A percentile compares a stretch with the other conserved stretches of the same genome.
Conservation (phyloP, 768 basidiomycete species). For the Amanita pallidorosea region DNA sequence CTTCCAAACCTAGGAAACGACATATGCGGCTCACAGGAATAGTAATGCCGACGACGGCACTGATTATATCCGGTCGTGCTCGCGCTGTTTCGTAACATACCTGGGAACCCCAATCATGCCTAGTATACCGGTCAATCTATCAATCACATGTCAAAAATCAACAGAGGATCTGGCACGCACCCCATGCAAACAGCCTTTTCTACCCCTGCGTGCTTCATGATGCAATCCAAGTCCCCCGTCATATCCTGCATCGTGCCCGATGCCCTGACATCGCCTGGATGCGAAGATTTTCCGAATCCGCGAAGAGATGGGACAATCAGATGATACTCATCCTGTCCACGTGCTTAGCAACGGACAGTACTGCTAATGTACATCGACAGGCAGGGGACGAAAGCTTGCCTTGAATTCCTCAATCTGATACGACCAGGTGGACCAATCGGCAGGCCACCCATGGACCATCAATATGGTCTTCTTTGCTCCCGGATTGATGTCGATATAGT, state of each 20-base stretch:
- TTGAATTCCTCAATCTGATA: constrained; percentile 60
- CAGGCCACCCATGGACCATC: constrained; percentile 75
- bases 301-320: constrained; percentile 55
- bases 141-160: background rate
- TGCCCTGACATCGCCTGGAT: constrained; percentile 49
- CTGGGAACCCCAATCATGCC: constrained; percentile 71
- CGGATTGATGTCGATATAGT: constrained; percentile 57
- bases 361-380: background rate
- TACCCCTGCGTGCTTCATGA: constrained; percentile 42
- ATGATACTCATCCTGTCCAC: constrained; percentile 44
- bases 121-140: constrained; percentile 11
- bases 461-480: constrained; percentile 38
- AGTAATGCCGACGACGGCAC: constrained; percentile 43
- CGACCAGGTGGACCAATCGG: constrained; percentile 67
- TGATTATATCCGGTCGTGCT: constrained; percentile 53
- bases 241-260: constrained; percentile 54
- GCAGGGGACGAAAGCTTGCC: constrained; percentile 18
- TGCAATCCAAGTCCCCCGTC: constrained; percentile 51
- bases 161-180: constrained; percentile 20
- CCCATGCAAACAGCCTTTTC: constrained; percentile 49
- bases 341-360: background rate
- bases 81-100: constrained; percentile 62
- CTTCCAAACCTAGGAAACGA: too few species aligned
- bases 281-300: constrained; percentile 60
- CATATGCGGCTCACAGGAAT: constrained; percentile 61